Percentiles rank a stretch among this genome's conserved stretches.
These are phyloP conservation scores for Camelina neglecta DNA, from an alignment of 345 rosid genomes.

Conservation along the genomic window DNA sequence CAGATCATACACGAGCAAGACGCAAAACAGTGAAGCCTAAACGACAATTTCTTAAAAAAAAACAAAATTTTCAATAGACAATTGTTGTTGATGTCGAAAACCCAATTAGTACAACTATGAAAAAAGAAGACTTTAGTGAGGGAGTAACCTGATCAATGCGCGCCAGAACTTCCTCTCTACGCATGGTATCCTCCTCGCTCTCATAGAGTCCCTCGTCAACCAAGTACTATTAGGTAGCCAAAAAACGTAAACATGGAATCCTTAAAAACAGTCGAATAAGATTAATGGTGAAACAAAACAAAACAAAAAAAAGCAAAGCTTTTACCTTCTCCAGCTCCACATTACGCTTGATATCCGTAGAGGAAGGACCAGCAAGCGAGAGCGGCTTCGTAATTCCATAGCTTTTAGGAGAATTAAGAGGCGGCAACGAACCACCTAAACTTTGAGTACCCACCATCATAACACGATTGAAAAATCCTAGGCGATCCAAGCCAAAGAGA, in stretches of 20 bases:
- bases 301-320: not conserved
- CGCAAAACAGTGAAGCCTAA: not conserved
- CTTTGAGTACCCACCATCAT: constrained; percentile 65
- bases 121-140: not conserved
- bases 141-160: constrained; percentile 65
- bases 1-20: constrained; percentile 11
- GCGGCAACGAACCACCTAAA: constrained; percentile 45
- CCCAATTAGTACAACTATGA: not conserved
- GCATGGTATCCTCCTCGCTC: constrained; percentile 73
- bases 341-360: constrained; percentile 72
- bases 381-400: constrained; percentile 82
- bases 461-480: constrained; percentile 14
- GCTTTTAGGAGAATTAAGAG: constrained; percentile 40
- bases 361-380: constrained; percentile 74
- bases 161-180: constrained; percentile 72
- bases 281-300: not conserved
- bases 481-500: constrained; percentile 26
- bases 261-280: not conserved
- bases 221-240: constrained; percentile 55
- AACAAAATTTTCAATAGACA: not conserved
- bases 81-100: not conserved
- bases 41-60: not conserved
- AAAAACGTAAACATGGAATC: not conserved
- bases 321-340: constrained; percentile 67
- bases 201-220: constrained; percentile 73